Evolutionary conservation across 257 asterid genomes (phyloP).

Genomic region (Coffea canephora): DNA sequence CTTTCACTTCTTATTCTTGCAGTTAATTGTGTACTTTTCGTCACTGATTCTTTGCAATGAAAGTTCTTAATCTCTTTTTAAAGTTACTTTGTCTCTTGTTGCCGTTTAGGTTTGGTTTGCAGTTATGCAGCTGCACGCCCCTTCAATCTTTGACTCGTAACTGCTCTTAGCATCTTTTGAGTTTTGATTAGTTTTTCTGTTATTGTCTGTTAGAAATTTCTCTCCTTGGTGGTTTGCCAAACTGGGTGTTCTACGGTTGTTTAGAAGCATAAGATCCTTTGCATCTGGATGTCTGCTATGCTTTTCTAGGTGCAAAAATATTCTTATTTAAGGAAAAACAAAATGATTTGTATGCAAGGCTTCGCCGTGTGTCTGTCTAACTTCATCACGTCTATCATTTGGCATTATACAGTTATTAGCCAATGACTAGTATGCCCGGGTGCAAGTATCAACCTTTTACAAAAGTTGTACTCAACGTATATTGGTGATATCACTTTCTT

Average conservation of each 20-base stretch:
- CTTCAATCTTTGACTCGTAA: no score
- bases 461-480: background rate
- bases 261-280: background rate
- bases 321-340: background rate
- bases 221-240: no score
- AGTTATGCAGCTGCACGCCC: background rate
- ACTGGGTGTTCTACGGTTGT: background rate
- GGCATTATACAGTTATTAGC: background rate
- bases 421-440: background rate
- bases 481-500: background rate
- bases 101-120: background rate
- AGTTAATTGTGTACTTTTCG: no score
- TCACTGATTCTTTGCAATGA: background rate
- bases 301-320: background rate
- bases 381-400: background rate
- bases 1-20: background rate
- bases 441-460: background rate
- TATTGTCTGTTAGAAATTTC: background rate
- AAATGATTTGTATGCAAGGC: background rate
- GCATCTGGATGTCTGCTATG: background rate
- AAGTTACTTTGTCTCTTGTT: no score
- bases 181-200: no score
- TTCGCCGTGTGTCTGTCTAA: background rate
- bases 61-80: background rate
- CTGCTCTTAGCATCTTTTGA: background rate